Base-by-base conservation (phyloP, 1,284 basidiomycete genomes). In the Ceratobasidium sp. region DNA sequence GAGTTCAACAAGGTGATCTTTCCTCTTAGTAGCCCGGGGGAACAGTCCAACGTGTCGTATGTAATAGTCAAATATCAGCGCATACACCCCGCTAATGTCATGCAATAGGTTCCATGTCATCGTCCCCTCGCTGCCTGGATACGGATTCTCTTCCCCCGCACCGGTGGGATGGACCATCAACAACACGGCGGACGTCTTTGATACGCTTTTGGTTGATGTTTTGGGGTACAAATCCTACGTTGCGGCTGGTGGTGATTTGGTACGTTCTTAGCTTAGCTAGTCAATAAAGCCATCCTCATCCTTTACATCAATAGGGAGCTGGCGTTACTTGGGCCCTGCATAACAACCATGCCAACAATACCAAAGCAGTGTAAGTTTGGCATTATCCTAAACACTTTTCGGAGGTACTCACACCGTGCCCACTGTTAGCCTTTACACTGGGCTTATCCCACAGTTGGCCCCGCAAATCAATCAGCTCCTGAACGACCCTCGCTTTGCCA, bases 121-220 rank as follows among this genome's bases (percentile, higher is more conserved):
- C 22, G 60, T 71, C 13, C 70, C 70, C 7, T 69, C 70, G 3
- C 20, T 71, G 10, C 70, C 70, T n/a, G 70, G 70, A 27, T 71
- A 65, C 53, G 70, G 60, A n/a, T 71, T 69, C 50, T 65, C 57
- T 7, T 69, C 68, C 2, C 58, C 67, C 6, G 49, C 68, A 32
- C 70, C 70, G 10, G 25, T 34, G 10, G 57, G 60, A 13, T 69
- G 67, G 67, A 64, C 32, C 15, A 6, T 69, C 2, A 69, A 69
- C 17, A 42, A 53, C 13, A 71, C 70, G 20, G 70, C 70, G 15
- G 29, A 27, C 12, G 25, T 71, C 2, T 71, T 68, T 52, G 55
- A 71, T 43, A 69, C 52, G n/a, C 60, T 71, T 0, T 42, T 71
- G 40, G 58, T 43, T 3, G 58, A 71, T 43, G 60, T 64, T 47